These are phyloP conservation scores for Yarrowia yakushimensis DNA, from an alignment of 805 yeast species.

Conservation along the genomic window DNA sequence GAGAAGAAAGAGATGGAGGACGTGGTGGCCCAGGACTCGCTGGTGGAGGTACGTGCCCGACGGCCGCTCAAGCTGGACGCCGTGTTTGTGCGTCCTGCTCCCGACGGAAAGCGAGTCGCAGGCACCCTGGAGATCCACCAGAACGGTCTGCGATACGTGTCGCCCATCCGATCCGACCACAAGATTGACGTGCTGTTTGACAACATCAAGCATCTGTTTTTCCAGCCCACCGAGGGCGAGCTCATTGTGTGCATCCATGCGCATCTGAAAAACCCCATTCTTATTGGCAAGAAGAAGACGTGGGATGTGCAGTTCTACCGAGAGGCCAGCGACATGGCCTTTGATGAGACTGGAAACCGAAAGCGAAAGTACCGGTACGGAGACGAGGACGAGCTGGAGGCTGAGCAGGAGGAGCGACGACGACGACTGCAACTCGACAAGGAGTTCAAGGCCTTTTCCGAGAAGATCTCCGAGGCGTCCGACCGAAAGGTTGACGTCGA, in stretches of 20 bases:
- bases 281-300: conserved; percentile 94
- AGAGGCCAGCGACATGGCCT: conserved; percentile 93
- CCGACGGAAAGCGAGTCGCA: conserved; percentile 93
- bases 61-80: conserved; percentile 84
- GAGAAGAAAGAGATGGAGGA: conserved; percentile 91
- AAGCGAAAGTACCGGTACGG: conserved; percentile 85
- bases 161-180: conserved; percentile 79
- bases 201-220: conserved; percentile 88
- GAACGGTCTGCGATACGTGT: conserved; percentile 92
- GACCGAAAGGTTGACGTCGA: conserved; percentile 83
- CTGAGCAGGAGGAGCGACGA: conserved; percentile 96
- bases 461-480: conserved; percentile 83
- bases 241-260: conserved; percentile 87
- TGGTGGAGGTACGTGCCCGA: conserved; percentile 75
- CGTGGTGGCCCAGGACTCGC: conserved; percentile 85
- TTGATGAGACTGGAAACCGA: conserved; percentile 95
- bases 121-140: conserved; percentile 89
- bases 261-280: conserved; percentile 86
- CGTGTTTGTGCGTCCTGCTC: conserved; percentile 90
- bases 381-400: conserved; percentile 97
- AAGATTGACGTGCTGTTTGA: conserved; percentile 82
- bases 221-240: conserved; percentile 95
- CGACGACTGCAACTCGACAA: conserved; percentile 86
- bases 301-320: conserved; percentile 94
- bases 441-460: conserved; percentile 86